Conservation (phyloP, 768 basidiomycete species). For the Termitomyces titanicus region DNA sequence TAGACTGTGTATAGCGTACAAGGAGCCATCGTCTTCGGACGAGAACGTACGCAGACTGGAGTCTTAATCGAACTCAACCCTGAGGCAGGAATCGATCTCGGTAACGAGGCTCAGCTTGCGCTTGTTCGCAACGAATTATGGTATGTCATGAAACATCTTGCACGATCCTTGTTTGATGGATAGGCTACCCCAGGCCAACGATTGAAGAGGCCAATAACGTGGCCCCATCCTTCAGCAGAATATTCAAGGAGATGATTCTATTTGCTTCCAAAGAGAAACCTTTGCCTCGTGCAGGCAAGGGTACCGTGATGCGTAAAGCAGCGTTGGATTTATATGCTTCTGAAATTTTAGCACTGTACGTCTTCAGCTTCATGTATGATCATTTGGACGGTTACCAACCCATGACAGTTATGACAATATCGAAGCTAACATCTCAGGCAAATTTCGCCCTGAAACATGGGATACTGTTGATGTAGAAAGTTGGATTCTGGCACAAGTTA, state of each 20-base stretch:
- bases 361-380: background rate
- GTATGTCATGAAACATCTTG: constrained; percentile 11
- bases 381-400: background rate
- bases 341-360: constrained; percentile 37
- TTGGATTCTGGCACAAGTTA: constrained; percentile 22
- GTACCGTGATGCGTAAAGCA: constrained; percentile 38
- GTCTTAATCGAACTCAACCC: constrained; percentile 19
- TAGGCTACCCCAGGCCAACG: constrained; percentile 21
- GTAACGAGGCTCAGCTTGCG: constrained; percentile 10
- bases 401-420: constrained; percentile 24
- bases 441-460: constrained; percentile 21
- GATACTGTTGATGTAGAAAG: constrained; percentile 13
- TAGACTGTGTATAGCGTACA: background rate
- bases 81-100: constrained; percentile 17
- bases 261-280: constrained; percentile 36
- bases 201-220: constrained; percentile 39
- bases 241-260: constrained; percentile 51
- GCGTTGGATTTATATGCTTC: constrained; percentile 32
- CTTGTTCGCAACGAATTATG: constrained; percentile 29
- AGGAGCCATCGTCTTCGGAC: constrained; percentile 34
- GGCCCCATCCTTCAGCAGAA: constrained; percentile 35
- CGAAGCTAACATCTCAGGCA: constrained; percentile 16
- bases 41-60: constrained; percentile 23
- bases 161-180: background rate
- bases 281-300: constrained; percentile 40